Percentiles rank a stretch among this genome's conserved stretches.
Conservation (phyloP, 2,329 filamentous ascomycete genomes). For the Septoria petroselini region DNA sequence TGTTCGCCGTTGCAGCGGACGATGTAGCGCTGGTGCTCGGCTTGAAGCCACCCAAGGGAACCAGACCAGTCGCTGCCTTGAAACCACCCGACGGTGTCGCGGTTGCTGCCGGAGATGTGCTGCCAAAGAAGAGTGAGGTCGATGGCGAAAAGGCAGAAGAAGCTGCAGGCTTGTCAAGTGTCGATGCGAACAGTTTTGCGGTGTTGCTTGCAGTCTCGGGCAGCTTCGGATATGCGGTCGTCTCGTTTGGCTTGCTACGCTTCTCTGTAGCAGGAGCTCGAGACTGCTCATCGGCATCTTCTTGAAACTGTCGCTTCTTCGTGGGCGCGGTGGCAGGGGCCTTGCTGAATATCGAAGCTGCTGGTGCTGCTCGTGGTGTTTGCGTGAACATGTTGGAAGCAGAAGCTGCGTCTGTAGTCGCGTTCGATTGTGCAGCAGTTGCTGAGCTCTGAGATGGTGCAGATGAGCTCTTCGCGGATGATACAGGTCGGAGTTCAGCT, state of each 20-base stretch:
- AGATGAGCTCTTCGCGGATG: slow-evolving; percentile 1
- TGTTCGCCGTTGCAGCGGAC: slow-evolving; percentile 5
- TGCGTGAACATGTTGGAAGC: slow-evolving; percentile 10
- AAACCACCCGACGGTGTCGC: slow-evolving; percentile 36
- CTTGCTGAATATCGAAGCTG: slow-evolving; percentile 22
- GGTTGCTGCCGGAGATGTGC: slow-evolving; percentile 7
- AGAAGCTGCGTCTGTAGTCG: neutral
- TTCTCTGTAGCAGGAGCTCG: slow-evolving; percentile 33
- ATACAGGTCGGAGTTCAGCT: slow-evolving; percentile 14
- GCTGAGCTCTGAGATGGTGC: neutral
- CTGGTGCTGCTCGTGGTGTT: slow-evolving; percentile 23
- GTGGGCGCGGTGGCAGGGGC: slow-evolving; percentile 32
- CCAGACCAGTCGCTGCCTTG: slow-evolving; percentile 38
- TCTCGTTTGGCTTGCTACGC: slow-evolving; percentile 31
- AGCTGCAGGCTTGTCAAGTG: slow-evolving; percentile 29
- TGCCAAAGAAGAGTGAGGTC: slow-evolving; percentile 21
- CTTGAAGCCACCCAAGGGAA: slow-evolving; percentile 37
- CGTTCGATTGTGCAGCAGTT: neutral
- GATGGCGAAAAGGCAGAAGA: slow-evolving; percentile 23
- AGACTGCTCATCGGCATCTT: slow-evolving; percentile 19
- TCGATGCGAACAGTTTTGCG: slow-evolving; percentile 34
- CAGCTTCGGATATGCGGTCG: slow-evolving; percentile 33
- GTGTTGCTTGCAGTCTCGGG: slow-evolving; percentile 34
- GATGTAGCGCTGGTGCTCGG: slow-evolving; percentile 34
- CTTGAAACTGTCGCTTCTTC: slow-evolving; percentile 32